phyloP scores from a whole-genome alignment of 2,329 filamentous ascomycete genomes.

The Clarireedia hainanense region DNA sequence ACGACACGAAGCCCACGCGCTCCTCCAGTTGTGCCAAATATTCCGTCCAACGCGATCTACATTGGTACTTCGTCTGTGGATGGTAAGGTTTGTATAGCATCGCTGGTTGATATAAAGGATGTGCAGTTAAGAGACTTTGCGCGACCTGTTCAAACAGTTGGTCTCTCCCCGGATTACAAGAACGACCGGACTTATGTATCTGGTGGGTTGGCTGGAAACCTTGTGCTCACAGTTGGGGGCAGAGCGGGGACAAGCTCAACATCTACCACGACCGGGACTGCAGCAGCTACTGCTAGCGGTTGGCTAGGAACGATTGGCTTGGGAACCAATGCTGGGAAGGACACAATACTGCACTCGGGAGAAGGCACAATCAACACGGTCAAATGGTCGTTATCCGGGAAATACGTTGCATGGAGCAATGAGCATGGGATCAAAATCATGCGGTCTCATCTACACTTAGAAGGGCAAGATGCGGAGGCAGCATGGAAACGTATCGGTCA shows the following conservation, averaged over 20 bases:
- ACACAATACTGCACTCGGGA: slow-evolving; percentile 81
- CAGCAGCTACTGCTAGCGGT: slow-evolving; percentile 73
- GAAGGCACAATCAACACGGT: slow-evolving; percentile 88
- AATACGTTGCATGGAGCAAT: slow-evolving; percentile 91
- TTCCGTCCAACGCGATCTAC: slow-evolving; percentile 82
- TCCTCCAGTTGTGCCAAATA: slow-evolving; percentile 53
- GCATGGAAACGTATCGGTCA: slow-evolving; percentile 95
- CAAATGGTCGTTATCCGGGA: slow-evolving; percentile 89
- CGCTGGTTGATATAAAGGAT: slow-evolving; percentile 79
- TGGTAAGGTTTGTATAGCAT: slow-evolving; percentile 89
- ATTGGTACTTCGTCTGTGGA: slow-evolving; percentile 92
- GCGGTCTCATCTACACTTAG: slow-evolving; percentile 77
- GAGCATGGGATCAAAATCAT: slow-evolving; percentile 98
- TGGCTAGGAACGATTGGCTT: slow-evolving; percentile 89
- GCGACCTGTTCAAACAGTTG: slow-evolving; percentile 83
- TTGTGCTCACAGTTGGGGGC: slow-evolving; percentile 80
- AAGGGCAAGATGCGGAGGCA: slow-evolving; percentile 66
- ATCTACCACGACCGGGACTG: slow-evolving; percentile 78
- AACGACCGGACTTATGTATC: slow-evolving; percentile 84
- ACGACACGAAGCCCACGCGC: slow-evolving; percentile 45
- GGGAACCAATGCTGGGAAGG: slow-evolving; percentile 69
- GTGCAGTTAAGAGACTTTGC: slow-evolving; percentile 90
- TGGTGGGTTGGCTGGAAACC: slow-evolving; percentile 77
- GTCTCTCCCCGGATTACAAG: slow-evolving; percentile 91
- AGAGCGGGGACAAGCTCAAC: slow-evolving; percentile 70